These are phyloP conservation scores for Aspergillus olivimuriae DNA, from an alignment of 495 filamentous ascomycete genomes.

Conservation along the genomic window DNA sequence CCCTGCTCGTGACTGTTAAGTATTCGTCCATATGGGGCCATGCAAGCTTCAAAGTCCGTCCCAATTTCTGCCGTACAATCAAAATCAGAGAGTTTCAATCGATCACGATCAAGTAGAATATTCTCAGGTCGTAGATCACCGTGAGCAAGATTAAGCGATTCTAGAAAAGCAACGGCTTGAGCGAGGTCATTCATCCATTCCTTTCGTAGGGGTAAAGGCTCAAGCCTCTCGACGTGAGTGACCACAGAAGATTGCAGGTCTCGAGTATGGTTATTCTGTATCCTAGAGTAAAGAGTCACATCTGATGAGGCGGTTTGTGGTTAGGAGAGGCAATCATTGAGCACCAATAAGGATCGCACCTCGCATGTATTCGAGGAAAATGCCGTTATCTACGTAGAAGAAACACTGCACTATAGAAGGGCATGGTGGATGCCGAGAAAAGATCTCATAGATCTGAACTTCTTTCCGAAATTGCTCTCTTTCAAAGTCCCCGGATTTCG, in stretches of 20 bases:
- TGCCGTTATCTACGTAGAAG: constrained; percentile 22
- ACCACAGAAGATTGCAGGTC: constrained; percentile 20
- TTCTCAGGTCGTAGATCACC: constrained; percentile 28
- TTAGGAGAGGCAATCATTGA: too few species aligned
- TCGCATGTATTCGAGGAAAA: constrained; percentile 37
- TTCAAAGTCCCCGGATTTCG: constrained; percentile 28
- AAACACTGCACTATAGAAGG: constrained; percentile 30
- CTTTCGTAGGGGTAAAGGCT: constrained; percentile 24
- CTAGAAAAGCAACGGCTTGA: constrained; percentile 30
- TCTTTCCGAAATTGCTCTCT: constrained; percentile 28
- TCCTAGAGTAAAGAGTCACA: constrained; percentile 17
- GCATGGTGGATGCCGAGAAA: constrained; percentile 24
- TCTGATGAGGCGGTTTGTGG: constrained; percentile 12
- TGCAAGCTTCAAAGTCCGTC: constrained; percentile 22
- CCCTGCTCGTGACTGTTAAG: constrained; percentile 17
- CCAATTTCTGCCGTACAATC: constrained; percentile 24
- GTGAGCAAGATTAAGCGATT: constrained; percentile 34
- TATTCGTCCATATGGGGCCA: constrained; percentile 21
- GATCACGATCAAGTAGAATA: constrained; percentile 22
- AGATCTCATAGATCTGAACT: constrained; percentile 24
- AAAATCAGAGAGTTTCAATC: constrained; percentile 22
- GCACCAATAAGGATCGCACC: constrained; percentile 11
- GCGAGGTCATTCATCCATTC: constrained; percentile 37
- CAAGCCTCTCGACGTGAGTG: constrained; percentile 24
- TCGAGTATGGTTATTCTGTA: constrained; percentile 20